Evolutionary conservation across 2,329 filamentous ascomycete species (phyloP), one percentile per base, ranked within the genome.

Genomic region (Claviceps digitariae): DNA sequence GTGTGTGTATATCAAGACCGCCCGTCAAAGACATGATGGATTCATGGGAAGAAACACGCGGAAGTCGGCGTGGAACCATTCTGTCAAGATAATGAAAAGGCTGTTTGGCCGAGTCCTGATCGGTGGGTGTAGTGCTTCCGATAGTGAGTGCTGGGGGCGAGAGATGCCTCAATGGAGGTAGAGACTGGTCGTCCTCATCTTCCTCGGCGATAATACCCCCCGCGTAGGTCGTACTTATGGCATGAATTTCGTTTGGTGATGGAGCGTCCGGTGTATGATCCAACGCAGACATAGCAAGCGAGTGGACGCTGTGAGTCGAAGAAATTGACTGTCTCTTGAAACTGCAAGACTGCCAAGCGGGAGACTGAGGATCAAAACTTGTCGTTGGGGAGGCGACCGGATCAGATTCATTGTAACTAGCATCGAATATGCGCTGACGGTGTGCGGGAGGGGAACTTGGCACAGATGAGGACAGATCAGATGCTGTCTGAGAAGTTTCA

Each of bases 1-100:
- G 74, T 0, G 86, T 90, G 65, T 95, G 90, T 50, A 95, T 94
- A 64, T 96, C 91, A 66, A 95, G 84, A 2, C 90, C 90, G 4
- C 89, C 90, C 0, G 84, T 81, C 1, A 95, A 78, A 0, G 90
- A 96, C 59, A 96, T 79, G 56, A 96, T 83, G 20, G 88, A 95
- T 65, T 96, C 90, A 60, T 95, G 89, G 1, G 90, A 95, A 2
- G 82, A 65, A 2, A 82, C 76, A 34, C 85, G 83, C 43, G 81
- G 85, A 4, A 90, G 67, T 2, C 68, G 67, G 52, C 69, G 72
- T 59, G 71, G 69, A 59, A 62, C 66, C 57, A 57, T 66, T 52
- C 67, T 68, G 47, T 66, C 67, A 57, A 62, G 62, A 51, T 60
- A 67, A 44, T 64, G 62, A 3, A 64, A 64, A 10, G 63, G 61